Evolutionary conservation across 176 grass and related monocot genomes (phyloP).

Genomic region (Juncus inflexus): DNA sequence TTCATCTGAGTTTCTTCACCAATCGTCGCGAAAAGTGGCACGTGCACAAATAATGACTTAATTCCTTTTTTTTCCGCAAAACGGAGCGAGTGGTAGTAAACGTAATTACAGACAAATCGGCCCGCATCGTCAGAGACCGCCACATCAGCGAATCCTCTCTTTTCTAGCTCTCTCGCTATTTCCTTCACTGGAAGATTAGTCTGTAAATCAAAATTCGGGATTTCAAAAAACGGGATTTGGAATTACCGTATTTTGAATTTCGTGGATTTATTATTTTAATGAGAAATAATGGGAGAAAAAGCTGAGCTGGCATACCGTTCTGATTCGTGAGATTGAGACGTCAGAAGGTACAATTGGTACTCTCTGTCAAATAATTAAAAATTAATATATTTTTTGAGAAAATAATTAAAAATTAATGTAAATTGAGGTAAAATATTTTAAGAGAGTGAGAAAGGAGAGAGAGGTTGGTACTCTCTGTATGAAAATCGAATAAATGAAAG

Average conservation of each 20-base stretch:
- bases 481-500: no score
- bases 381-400: constrained; percentile 21
- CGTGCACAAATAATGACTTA: constrained; percentile 82
- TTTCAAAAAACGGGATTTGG: not conserved
- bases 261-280: constrained; percentile 10
- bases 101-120: constrained; percentile 78
- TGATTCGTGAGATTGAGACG: constrained; percentile 50
- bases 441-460: no score
- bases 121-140: constrained; percentile 63
- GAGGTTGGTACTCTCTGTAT: no score
- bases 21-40: constrained; percentile 70
- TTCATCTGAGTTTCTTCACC: constrained; percentile 75
- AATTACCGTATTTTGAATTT: not conserved
- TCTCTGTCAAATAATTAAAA: constrained; percentile 2
- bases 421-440: no score
- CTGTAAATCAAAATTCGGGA: constrained; percentile 25
- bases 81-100: constrained; percentile 79
- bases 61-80: constrained; percentile 59
- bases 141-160: constrained; percentile 58
- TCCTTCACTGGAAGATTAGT: constrained; percentile 58
- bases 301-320: constrained; percentile 39
- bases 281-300: not conserved
- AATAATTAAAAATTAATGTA: not conserved
- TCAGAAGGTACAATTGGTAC: constrained; percentile 61
- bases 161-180: constrained; percentile 48